Base-by-base conservation (phyloP, 352 stramenopile species). In the Globisporangium takayamanum region DNA sequence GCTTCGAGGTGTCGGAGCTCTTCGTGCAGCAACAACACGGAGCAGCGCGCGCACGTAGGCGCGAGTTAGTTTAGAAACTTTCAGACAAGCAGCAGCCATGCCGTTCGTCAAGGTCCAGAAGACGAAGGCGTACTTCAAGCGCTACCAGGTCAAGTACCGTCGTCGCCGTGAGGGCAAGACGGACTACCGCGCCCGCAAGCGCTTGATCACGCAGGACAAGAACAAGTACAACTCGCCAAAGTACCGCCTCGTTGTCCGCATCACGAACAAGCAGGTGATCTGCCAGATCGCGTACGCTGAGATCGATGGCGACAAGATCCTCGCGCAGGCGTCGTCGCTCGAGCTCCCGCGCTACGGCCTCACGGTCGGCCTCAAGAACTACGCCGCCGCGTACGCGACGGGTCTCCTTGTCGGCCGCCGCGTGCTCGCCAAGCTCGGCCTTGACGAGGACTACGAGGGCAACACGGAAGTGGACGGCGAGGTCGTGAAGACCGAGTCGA, bases 171-270 rank as follows among this genome's bases (percentile, higher is more conserved):
- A 99, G 83, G 97, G 97, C 75, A 99, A 98, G 85, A 99, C 97
- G 63, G 97, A 99, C 84, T 99, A 99, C 92, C 96, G 97, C 73
- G 95, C 97, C 55, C 96, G 97, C 70, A 99, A 99, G 85, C 89
- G 96, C 70, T 78, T 99, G 1, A 98, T 98, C 68, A 96, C 89
- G 60, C 95, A 99, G 75, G 97, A 98, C 75, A 99, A 99, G 95
- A 99, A 99, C 95, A 99, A 99, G 89, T 99, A 99, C 95, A 98
- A 99, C 83, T 97, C 91, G 64, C 96, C 96, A 60, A 99, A 99
- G 88, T 98, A 98, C 80, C 85, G 94, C 58, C 85, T 98, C 33
- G 92, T 98, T 10, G 94, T 98, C 57, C 90, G 93, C 67, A 95
- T 98, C 74, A 98, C 95, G 59, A 98, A 98, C 88, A 94, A 82